Evolutionary conservation across 1,284 basidiomycete species (phyloP).

Genomic region (Trichosporon faecale): DNA sequence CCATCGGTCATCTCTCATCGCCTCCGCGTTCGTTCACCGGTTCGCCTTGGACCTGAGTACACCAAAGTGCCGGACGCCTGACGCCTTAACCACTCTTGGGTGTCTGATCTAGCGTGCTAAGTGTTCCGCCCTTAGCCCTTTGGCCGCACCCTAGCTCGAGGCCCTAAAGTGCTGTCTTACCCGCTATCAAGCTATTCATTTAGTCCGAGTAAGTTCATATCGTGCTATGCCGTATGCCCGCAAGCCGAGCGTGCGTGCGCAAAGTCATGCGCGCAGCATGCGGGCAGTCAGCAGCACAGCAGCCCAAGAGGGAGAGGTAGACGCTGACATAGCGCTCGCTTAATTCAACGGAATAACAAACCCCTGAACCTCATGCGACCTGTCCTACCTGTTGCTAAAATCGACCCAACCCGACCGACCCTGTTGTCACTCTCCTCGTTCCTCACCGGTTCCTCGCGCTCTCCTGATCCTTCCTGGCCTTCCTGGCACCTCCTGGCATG

Average conservation of each 20-base stretch:
- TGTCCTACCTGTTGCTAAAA: neutral
- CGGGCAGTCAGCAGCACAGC: neutral
- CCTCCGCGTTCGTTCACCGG: too few species aligned
- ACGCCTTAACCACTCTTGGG: slow-evolving; percentile 9
- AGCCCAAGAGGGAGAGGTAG: neutral
- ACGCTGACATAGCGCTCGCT: slow-evolving; percentile 7
- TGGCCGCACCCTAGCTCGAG: neutral
- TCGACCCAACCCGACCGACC: slow-evolving; percentile 4
- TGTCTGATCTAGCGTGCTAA: slow-evolving; percentile 2
- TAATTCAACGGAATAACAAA: slow-evolving; percentile 8
- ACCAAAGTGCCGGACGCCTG: neutral
- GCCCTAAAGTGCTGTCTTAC: slow-evolving; percentile 5
- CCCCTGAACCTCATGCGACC: neutral
- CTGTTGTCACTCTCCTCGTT: neutral
- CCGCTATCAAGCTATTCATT: slow-evolving; percentile 7
- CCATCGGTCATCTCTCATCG: neutral
- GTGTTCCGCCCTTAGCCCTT: neutral
- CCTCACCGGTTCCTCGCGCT: neutral
- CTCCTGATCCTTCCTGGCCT: neutral
- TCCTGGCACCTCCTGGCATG: too few species aligned
- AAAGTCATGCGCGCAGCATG: neutral
- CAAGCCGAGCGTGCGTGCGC: neutral
- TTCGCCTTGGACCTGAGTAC: neutral
- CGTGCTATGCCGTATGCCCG: neutral
- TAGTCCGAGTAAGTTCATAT: slow-evolving; percentile 8